These are phyloP conservation scores for Candida xyloterini DNA, from an alignment of 805 yeast species.

Conservation along the genomic window DNA sequence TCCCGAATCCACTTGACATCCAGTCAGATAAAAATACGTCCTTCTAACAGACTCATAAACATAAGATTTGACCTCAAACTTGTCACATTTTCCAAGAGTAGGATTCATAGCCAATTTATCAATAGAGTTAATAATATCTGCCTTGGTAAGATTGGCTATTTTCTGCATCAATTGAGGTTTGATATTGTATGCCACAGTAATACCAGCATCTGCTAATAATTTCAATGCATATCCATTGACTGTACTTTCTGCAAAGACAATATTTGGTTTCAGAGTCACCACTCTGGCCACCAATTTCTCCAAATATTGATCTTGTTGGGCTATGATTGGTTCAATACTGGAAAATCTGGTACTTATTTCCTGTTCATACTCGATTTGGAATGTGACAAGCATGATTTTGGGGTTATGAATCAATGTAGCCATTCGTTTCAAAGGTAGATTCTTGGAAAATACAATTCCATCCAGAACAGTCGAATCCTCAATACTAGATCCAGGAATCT, in stretches of 20 bases:
- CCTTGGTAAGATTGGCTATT: conserved; percentile 72
- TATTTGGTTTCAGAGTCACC: conserved; percentile 69
- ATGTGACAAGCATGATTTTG: conserved; percentile 74
- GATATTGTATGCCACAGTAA: conserved; percentile 77
- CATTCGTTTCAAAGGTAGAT: conserved; percentile 79
- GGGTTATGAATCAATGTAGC: conserved; percentile 62
- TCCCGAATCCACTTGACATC: conserved; percentile 71
- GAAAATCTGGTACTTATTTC: conserved; percentile 43
- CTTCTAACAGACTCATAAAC: conserved; percentile 54
- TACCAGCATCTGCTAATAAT: conserved; percentile 66
- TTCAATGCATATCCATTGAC: conserved; percentile 81
- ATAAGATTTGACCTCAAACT: conserved; percentile 68
- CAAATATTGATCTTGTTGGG: conserved; percentile 84
- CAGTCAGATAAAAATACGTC: conserved; percentile 75
- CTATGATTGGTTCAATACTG: conserved; percentile 76
- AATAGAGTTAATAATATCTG: conserved; percentile 81
- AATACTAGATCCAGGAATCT: conserved; percentile 72
- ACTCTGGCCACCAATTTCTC: conserved; percentile 78
- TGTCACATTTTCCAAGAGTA: conserved; percentile 70
- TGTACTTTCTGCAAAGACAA: conserved; percentile 73
- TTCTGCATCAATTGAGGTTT: conserved; percentile 80
- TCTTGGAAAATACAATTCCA: conserved; percentile 84
- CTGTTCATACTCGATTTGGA: conserved; percentile 86
- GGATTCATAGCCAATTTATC: conserved; percentile 76
- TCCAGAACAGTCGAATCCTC: conserved; percentile 59